Percentiles rank a stretch among this genome's conserved stretches.
These are phyloP conservation scores for Penicillium sumatraense DNA, from an alignment of 2,329 filamentous ascomycete species.

Conservation along the genomic window DNA sequence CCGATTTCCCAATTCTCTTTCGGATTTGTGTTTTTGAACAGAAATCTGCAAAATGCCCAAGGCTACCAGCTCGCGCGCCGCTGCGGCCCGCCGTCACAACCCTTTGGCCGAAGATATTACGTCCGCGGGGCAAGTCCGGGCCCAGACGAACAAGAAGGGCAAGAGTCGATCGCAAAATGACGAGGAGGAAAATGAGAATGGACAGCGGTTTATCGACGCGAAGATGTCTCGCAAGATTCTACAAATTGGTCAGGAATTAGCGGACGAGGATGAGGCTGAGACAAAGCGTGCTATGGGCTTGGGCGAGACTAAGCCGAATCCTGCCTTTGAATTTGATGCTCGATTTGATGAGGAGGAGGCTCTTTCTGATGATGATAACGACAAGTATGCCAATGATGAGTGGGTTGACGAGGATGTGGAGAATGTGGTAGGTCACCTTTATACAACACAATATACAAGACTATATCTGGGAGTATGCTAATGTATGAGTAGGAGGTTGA, in stretches of 20 bases:
- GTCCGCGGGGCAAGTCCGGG: slow-evolving; percentile 71
- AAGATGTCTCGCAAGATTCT: slow-evolving; percentile 88
- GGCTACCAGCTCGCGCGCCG: slow-evolving; percentile 62
- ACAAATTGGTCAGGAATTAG: slow-evolving; percentile 84
- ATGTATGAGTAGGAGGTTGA: slow-evolving; percentile 69
- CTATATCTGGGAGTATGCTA: slow-evolving; percentile 13
- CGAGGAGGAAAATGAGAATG: slow-evolving; percentile 62
- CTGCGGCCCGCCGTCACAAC: slow-evolving; percentile 75
- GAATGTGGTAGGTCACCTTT: slow-evolving; percentile 38
- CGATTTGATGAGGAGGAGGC: slow-evolving; percentile 64
- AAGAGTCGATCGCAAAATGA: slow-evolving; percentile 63
- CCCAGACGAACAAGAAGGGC: slow-evolving; percentile 72
- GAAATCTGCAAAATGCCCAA: slow-evolving; percentile 71
- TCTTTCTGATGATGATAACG: slow-evolving; percentile 54
- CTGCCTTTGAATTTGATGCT: slow-evolving; percentile 79
- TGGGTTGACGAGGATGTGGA: slow-evolving; percentile 76
- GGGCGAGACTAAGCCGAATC: slow-evolving; percentile 55
- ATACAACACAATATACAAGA: background rate
- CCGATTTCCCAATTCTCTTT: background rate
- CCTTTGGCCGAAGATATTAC: slow-evolving; percentile 88
- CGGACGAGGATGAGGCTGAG: slow-evolving; percentile 74
- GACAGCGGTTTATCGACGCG: slow-evolving; percentile 79
- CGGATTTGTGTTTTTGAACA: background rate
- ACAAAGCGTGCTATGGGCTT: slow-evolving; percentile 39
- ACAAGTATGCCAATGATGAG: slow-evolving; percentile 62